These are phyloP conservation scores for Colletotrichum lindemuthianum DNA, from an alignment of 2,329 filamentous ascomycete genomes.

Conservation along the genomic window DNA sequence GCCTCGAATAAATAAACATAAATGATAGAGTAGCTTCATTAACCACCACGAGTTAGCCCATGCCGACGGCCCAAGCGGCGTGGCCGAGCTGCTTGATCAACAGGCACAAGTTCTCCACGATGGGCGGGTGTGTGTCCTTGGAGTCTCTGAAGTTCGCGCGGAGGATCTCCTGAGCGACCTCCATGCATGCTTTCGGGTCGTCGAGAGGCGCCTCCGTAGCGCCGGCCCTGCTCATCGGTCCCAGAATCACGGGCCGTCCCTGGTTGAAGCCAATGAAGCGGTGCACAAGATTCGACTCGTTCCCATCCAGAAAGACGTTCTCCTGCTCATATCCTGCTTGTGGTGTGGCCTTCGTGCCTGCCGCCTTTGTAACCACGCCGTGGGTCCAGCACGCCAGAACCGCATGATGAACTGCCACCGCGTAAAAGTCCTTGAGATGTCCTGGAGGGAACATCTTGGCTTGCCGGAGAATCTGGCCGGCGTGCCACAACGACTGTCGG, in stretches of 20 bases:
- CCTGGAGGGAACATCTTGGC: slow-evolving; percentile 64
- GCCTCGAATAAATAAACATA: slow-evolving; percentile 8
- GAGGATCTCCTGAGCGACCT: slow-evolving; percentile 66
- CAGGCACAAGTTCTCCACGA: slow-evolving; percentile 74
- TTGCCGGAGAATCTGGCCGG: slow-evolving; percentile 72
- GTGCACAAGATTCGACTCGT: slow-evolving; percentile 61
- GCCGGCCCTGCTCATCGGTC: slow-evolving; percentile 42
- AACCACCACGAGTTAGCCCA: slow-evolving; percentile 33
- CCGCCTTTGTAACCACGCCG: slow-evolving; percentile 64
- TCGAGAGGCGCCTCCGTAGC: slow-evolving; percentile 56
- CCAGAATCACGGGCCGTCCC: slow-evolving; percentile 62
- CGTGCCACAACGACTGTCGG: slow-evolving; percentile 72
- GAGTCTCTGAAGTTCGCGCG: slow-evolving; percentile 59
- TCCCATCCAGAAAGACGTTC: slow-evolving; percentile 65
- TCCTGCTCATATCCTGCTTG: slow-evolving; percentile 48
- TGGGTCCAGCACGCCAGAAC: slow-evolving; percentile 76
- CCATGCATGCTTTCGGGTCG: slow-evolving; percentile 68
- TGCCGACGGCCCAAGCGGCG: slow-evolving; percentile 54
- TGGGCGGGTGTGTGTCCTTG: slow-evolving; percentile 60
- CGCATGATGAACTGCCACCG: slow-evolving; percentile 75
- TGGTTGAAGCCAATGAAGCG: slow-evolving; percentile 67
- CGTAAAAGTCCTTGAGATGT: slow-evolving; percentile 72
- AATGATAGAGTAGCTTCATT: slow-evolving; percentile 1
- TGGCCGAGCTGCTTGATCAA: slow-evolving; percentile 70
- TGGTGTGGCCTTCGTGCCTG: slow-evolving; percentile 41